Conservation (phyloP, 2,329 filamentous ascomycete genomes). For the Coniochaeta ligniaria region DNA sequence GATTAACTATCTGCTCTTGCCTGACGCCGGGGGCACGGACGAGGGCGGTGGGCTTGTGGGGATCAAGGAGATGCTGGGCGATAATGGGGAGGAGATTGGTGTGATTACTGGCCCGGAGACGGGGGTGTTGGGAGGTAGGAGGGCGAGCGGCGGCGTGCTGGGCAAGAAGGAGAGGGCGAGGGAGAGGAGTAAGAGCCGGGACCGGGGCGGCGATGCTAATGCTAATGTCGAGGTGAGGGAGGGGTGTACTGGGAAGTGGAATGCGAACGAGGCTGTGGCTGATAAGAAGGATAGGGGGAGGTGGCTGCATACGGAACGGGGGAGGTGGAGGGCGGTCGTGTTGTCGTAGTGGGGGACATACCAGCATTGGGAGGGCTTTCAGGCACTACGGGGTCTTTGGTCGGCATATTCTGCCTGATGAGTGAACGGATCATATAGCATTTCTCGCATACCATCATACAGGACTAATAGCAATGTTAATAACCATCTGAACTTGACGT, state of each 20-base stretch:
- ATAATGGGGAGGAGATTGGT: slow-evolving; percentile 36
- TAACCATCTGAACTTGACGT: background rate
- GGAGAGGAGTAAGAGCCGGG: slow-evolving; percentile 10
- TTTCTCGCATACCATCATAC: background rate
- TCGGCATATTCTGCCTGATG: background rate
- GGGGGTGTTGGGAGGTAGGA: slow-evolving; percentile 7
- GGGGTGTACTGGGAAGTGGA: slow-evolving; percentile 26
- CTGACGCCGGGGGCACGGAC: slow-evolving; percentile 51
- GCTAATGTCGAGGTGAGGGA: slow-evolving; percentile 10
- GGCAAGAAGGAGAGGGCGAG: slow-evolving; percentile 8
- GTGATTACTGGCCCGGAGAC: slow-evolving; percentile 5
- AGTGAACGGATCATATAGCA: background rate
- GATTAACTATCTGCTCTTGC: slow-evolving; percentile 53
- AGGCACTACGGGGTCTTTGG: background rate
- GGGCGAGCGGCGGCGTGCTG: slow-evolving; percentile 17
- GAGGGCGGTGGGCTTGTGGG: slow-evolving; percentile 51
- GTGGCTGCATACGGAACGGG: slow-evolving; percentile 27
- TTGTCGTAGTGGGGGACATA: slow-evolving; percentile 14
- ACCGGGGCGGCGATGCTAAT: background rate
- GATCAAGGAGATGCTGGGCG: slow-evolving; percentile 40
- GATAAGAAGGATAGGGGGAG: slow-evolving; percentile 25
- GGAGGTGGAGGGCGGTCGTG: slow-evolving; percentile 19
- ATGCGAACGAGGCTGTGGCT: slow-evolving; percentile 16
- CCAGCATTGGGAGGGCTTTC: background rate
- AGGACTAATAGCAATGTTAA: background rate